phyloP scores from a whole-genome alignment of 2,329 filamentous ascomycete species.

The Bipolaris oryzae region DNA sequence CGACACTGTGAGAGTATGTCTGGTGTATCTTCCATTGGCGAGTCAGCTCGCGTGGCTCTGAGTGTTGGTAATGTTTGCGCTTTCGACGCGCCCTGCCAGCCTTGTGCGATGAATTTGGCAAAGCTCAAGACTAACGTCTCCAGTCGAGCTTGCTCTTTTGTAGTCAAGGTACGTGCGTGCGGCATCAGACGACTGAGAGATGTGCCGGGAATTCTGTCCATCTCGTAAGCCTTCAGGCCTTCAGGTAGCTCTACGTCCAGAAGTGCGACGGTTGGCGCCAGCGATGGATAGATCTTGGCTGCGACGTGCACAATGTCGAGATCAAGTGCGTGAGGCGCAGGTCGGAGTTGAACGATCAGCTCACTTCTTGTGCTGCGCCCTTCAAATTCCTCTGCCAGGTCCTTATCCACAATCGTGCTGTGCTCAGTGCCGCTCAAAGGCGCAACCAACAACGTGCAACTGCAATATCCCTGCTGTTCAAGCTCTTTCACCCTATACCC shows the following conservation, averaged over 20 bases:
- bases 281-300: conserved; percentile 22
- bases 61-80: neutral
- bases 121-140: conserved; percentile 36
- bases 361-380: neutral
- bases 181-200: conserved; percentile 27
- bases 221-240: conserved; percentile 31
- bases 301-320: conserved; percentile 29
- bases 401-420: neutral
- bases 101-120: conserved; percentile 33
- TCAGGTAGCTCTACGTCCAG: conserved; percentile 18
- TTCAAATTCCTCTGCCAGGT: neutral
- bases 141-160: conserved; percentile 16
- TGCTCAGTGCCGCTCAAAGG: neutral
- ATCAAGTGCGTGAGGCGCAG: conserved; percentile 30
- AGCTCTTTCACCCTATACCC: conserved; percentile 12
- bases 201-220: conserved; percentile 33
- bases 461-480: conserved; percentile 20
- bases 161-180: conserved; percentile 4
- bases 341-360: conserved; percentile 38
- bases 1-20: conserved; percentile 26
- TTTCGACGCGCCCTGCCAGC: conserved; percentile 20
- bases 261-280: conserved; percentile 27
- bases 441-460: conserved; percentile 15
- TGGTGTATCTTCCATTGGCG: conserved; percentile 19
- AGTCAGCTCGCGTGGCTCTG: conserved; percentile 23